Base-by-base conservation (phyloP, 352 stramenopile species). In the Phytopythium aichiense region DNA sequence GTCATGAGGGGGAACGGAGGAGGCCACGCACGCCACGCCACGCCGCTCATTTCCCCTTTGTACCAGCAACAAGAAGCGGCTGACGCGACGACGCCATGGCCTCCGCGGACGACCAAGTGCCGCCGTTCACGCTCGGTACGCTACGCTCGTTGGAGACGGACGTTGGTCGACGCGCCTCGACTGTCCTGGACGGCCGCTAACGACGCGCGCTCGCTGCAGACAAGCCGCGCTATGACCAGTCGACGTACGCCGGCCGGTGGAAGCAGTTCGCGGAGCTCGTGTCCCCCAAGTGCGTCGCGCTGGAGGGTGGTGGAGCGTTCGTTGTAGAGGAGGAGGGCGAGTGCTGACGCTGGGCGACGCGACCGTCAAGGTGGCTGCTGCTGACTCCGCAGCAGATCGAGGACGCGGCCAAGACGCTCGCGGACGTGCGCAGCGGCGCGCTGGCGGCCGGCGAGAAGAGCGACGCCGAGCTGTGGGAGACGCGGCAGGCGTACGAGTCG, bases 261-360 rank as follows among this genome's bases (percentile, higher is more conserved):
- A 80, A 80, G 63, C 80, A 88, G 56, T 96, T 96, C 69, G 74
- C 84, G 18, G 87, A 95, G 70, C 77, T 96, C 59, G 81, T 94
- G 59, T 87, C 81, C 42, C 86, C 86, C 16, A 87, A 74, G 71
- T 88, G 61, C 50, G 68, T 72, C 28, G 56, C 42, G 8, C 11
- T 28, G 23, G 23, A 23, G 6, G 37, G 13, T 51, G n/a, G 16
- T 56, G 33, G 25, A 49, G 40, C 31, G 16, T n/a, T 48, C 12
- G 15, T 37, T 30, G 25, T 30, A 30, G 25, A 30, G 25, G 25
- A 30, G 3, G 25, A 30, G 25, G 25, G 25, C 25, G 25, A 30
- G n/a, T 28, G 42, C 12, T 25, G 64, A 30, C 22, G 25, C 25
- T 30, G 25, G 25, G 25, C 25, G 25, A 30, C 7, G 49, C 66